phyloP scores from a whole-genome alignment of 305 asterid species.

The Fraxinus xanthoxyloides region DNA sequence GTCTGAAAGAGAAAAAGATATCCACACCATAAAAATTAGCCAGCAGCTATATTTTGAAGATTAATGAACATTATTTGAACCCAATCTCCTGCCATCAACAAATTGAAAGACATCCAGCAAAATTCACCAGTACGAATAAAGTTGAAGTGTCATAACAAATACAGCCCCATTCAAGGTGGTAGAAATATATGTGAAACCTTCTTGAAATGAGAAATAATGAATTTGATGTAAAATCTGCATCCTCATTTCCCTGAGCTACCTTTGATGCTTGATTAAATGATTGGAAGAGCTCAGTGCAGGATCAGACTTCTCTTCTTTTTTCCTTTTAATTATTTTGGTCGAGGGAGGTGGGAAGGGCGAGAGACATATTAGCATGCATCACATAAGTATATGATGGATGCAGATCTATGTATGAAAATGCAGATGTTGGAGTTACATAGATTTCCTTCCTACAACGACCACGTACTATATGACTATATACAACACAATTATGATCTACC shows the following conservation, averaged over 20 bases:
- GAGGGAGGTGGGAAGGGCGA: not conserved
- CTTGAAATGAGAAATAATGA: not conserved
- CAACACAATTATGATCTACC: not conserved
- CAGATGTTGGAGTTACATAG: not conserved
- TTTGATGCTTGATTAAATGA: not conserved
- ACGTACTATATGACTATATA: not conserved
- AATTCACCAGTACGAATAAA: not conserved
- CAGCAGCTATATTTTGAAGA: conserved; percentile 14
- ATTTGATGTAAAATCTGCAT: not conserved
- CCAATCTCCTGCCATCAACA: not conserved
- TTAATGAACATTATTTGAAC: conserved; percentile 10
- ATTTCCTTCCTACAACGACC: not conserved
- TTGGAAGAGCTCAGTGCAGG: not conserved
- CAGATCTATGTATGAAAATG: not conserved
- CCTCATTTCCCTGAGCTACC: not conserved
- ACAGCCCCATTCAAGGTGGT: not conserved
- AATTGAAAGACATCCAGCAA: not conserved
- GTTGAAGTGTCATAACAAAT: not conserved
- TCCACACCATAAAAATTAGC: not conserved
- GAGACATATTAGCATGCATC: not conserved
- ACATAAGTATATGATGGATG: not conserved
- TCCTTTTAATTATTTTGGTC: not conserved
- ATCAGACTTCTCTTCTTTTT: not conserved
- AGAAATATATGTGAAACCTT: not conserved
- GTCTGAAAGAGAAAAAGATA: conserved; percentile 40